Evolutionary conservation across 441 rosid genomes (phyloP).

Genomic region (Syzygium malaccense): DNA sequence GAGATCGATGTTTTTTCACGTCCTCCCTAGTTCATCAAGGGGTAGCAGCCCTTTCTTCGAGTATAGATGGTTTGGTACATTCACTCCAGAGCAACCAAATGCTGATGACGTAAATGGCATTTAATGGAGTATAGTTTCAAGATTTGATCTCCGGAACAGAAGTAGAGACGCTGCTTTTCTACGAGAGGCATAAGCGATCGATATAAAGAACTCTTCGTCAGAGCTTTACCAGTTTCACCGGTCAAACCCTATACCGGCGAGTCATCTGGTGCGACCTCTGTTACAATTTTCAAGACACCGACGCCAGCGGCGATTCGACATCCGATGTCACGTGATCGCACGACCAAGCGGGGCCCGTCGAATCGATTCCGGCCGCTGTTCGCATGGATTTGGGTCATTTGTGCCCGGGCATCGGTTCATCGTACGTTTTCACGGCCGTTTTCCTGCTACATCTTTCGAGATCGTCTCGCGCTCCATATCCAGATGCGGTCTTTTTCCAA

Average conservation of each 20-base stretch:
- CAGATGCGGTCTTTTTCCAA: neutral
- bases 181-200: neutral
- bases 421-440: neutral
- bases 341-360: neutral
- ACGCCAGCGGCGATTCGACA: accelerated
- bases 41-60: neutral
- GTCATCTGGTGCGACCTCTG: neutral
- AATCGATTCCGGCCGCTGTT: neutral
- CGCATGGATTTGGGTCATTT: neutral
- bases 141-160: neutral
- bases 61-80: neutral
- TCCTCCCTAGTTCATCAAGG: neutral
- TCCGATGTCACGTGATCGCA: neutral
- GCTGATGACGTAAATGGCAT: neutral
- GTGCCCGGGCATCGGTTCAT: neutral
- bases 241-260: neutral
- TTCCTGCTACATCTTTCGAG: neutral
- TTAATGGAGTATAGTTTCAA: neutral
- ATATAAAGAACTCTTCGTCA: neutral
- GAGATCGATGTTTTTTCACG: neutral
- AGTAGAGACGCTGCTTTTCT: neutral
- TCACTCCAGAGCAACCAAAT: neutral
- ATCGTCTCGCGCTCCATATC: neutral
- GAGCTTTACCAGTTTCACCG: neutral
- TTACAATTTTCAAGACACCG: neutral